Evolutionary conservation across 768 basidiomycete species (phyloP).

Genomic region (Tricholoma sp.): DNA sequence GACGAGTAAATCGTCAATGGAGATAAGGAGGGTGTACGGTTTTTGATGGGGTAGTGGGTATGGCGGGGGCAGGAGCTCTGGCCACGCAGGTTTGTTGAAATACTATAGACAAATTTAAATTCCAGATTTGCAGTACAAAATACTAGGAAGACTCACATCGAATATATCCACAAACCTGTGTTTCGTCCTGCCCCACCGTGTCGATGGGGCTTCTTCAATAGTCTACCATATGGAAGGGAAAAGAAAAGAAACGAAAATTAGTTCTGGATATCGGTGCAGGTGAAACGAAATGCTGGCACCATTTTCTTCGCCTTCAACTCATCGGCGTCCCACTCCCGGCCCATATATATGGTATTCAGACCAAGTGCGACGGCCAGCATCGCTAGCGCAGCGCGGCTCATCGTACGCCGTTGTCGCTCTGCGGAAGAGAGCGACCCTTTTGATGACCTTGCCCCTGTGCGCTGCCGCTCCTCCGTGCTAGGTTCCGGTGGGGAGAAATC

Average conservation of each 20-base stretch:
- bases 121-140: background rate
- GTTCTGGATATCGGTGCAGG: background rate
- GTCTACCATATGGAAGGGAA: conserved; percentile 32
- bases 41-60: conserved; percentile 78
- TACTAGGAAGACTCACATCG: conserved; percentile 45
- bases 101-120: conserved; percentile 40
- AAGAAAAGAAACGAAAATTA: conserved; percentile 6
- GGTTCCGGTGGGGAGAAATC: conserved; percentile 60
- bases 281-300: conserved; percentile 38
- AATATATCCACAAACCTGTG: conserved; percentile 61
- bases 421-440: conserved; percentile 75
- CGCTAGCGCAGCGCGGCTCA: conserved; percentile 50
- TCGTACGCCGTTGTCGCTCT: conserved; percentile 60
- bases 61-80: conserved; percentile 85
- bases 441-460: conserved; percentile 75
- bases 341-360: conserved; percentile 58
- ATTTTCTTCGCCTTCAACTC: conserved; percentile 61
- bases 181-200: conserved; percentile 60
- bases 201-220: conserved; percentile 52
- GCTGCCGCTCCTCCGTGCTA: conserved; percentile 32
- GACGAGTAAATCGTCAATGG: conserved; percentile 87
- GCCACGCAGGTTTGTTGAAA: conserved; percentile 92
- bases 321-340: conserved; percentile 72
- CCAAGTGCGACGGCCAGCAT: conserved; percentile 52
- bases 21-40: conserved; percentile 88